Conservation (phyloP, 106 monocot genomes). For the Acorus calamus region DNA sequence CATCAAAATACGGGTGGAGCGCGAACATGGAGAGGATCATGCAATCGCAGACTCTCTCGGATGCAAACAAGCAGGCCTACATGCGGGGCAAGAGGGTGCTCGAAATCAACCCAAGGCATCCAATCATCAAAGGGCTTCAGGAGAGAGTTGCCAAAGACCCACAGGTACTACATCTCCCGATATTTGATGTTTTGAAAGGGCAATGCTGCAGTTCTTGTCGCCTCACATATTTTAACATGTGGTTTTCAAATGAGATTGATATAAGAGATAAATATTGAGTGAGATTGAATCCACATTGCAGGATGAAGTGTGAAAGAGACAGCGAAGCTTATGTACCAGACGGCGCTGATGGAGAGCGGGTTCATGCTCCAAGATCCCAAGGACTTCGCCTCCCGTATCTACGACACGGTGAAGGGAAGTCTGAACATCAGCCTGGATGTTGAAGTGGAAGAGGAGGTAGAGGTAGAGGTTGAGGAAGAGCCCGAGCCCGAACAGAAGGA, state of each 20-base stretch:
- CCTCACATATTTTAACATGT: too few relatives aligned
- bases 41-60: constrained; percentile 1
- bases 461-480: constrained; percentile 25
- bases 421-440: constrained; percentile 66
- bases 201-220: too few relatives aligned
- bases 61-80: background rate
- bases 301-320: constrained; percentile 79
- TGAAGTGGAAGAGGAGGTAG: constrained; percentile 74
- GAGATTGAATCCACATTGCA: constrained; percentile 10
- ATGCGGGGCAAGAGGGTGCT: constrained; percentile 4
- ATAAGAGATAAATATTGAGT: too few relatives aligned
- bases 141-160: background rate
- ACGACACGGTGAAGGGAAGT: constrained; percentile 62
- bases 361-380: constrained; percentile 74
- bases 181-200: too few relatives aligned
- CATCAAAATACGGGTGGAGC: constrained; percentile 1
- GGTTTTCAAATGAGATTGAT: too few relatives aligned
- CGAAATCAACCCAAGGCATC: constrained; percentile 1
- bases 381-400: constrained; percentile 78
- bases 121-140: background rate
- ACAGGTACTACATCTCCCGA: too few relatives aligned
- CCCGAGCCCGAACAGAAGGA: constrained; percentile 35
- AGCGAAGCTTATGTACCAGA: constrained; percentile 80
- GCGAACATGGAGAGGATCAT: constrained; percentile 6
- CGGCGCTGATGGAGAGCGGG: constrained; percentile 97